These are phyloP conservation scores for Penicillium daleae DNA, from an alignment of 495 filamentous ascomycete genomes.

Conservation along the genomic window DNA sequence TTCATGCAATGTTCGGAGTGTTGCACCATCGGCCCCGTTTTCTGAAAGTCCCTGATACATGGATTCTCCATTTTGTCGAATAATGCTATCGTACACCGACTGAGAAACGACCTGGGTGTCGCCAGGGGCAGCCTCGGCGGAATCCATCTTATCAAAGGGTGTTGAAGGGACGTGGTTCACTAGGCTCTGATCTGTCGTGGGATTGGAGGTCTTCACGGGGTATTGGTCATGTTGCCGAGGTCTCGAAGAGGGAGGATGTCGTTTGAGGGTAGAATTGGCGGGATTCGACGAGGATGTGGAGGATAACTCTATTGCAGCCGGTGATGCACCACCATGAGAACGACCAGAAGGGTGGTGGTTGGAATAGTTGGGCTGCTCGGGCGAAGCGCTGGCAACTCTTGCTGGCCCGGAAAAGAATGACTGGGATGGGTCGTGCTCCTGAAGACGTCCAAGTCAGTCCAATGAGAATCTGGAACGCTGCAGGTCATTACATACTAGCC, in stretches of 20 bases:
- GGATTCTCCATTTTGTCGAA: constrained; percentile 41
- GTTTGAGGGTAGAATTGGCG: constrained; percentile 1
- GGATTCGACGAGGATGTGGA: constrained; percentile 15
- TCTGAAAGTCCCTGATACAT: constrained; percentile 28
- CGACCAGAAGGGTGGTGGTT: neutral
- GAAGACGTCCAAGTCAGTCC: constrained; percentile 35
- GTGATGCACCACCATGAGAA: constrained; percentile 15
- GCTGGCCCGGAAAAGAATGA: constrained; percentile 16
- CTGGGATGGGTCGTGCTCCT: constrained; percentile 42
- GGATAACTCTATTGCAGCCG: constrained; percentile 5
- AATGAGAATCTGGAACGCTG: constrained; percentile 36
- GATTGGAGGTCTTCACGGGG: constrained; percentile 12
- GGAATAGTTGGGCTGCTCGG: constrained; percentile 1
- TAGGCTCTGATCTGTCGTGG: constrained; percentile 10
- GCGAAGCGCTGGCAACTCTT: constrained; percentile 14
- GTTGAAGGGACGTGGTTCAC: constrained; percentile 8
- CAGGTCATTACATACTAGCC: constrained; percentile 45
- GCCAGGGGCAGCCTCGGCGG: constrained; percentile 39
- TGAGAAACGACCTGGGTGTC: constrained; percentile 60
- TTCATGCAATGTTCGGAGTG: constrained; percentile 46
- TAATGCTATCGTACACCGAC: constrained; percentile 54
- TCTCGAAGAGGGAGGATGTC: neutral
- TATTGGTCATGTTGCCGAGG: constrained; percentile 25
- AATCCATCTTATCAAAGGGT: constrained; percentile 37
- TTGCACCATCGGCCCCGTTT: constrained; percentile 34